These are phyloP conservation scores for Alternaria longipes DNA, from an alignment of 2,329 filamentous ascomycete species.

Conservation along the genomic window DNA sequence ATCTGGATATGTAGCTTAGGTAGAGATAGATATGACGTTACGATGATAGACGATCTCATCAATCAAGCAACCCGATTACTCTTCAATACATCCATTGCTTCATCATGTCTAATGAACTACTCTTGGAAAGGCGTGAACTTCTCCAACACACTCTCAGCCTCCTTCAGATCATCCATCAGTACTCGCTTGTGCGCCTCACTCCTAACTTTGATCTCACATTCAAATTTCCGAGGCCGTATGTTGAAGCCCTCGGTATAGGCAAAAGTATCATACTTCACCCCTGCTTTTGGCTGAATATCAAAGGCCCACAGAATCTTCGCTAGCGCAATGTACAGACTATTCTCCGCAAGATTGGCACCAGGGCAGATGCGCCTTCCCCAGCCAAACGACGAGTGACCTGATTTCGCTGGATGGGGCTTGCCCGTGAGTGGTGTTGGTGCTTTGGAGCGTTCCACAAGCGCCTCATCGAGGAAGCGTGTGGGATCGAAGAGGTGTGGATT, in stretches of 20 bases:
- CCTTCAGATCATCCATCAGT: conserved; percentile 40
- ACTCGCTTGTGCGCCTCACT: conserved; percentile 43
- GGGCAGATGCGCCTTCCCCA: conserved; percentile 48
- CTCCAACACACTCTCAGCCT: conserved; percentile 45
- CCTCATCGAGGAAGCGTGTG: conserved; percentile 49
- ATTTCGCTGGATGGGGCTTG: conserved; percentile 41
- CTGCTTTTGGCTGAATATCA: conserved; percentile 44
- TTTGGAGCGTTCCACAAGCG: conserved; percentile 29
- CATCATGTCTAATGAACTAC: neutral
- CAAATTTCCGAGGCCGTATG: conserved; percentile 50
- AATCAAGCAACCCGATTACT: neutral
- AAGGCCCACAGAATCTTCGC: conserved; percentile 49
- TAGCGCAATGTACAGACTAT: conserved; percentile 45
- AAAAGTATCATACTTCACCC: conserved; percentile 50
- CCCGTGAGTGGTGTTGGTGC: conserved; percentile 23
- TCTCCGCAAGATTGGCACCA: conserved; percentile 42
- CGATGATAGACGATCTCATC: neutral
- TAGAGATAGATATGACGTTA: neutral
- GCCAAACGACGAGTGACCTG: conserved; percentile 48
- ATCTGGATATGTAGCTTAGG: conserved; percentile 2
- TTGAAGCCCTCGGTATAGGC: conserved; percentile 55
- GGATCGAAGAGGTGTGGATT: conserved; percentile 54
- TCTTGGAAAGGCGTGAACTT: conserved; percentile 49
- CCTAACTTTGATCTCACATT: conserved; percentile 45
- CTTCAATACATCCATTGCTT: neutral